phyloP scores from a whole-genome alignment of 2,329 filamentous ascomycete species.

The Paraphoma sp. region DNA sequence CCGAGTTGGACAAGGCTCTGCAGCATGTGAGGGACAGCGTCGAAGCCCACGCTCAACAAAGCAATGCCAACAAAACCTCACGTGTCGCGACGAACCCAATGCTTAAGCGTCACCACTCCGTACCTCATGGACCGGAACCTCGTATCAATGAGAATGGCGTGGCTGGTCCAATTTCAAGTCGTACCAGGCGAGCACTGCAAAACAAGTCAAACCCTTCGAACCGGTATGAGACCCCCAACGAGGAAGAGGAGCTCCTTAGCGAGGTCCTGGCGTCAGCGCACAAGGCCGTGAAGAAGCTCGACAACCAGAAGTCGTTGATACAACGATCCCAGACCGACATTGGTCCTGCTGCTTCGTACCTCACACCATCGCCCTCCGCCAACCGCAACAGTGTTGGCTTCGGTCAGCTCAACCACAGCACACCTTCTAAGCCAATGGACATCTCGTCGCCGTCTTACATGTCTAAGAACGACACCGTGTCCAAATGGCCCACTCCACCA shows the following conservation, averaged over 20 bases:
- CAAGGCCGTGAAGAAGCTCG: constrained; percentile 75
- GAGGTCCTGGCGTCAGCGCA: constrained; percentile 83
- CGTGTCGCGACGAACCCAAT: constrained; percentile 54
- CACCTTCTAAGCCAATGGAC: constrained; percentile 74
- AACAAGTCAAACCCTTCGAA: constrained; percentile 75
- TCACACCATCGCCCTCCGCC: constrained; percentile 80
- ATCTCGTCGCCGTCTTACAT: constrained; percentile 54
- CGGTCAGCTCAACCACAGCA: constrained; percentile 65
- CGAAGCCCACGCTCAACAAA: constrained; percentile 52
- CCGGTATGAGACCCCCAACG: constrained; percentile 92
- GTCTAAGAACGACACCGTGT: constrained; percentile 56
- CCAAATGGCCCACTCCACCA: constrained; percentile 93
- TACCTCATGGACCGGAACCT: constrained; percentile 51
- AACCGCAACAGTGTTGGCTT: constrained; percentile 81
- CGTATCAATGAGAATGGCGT: constrained; percentile 66
- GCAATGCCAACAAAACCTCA: constrained; percentile 35
- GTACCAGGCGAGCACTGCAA: constrained; percentile 78
- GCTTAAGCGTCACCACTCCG: constrained; percentile 58
- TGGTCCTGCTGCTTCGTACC: constrained; percentile 65
- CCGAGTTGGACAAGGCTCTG: constrained; percentile 67
- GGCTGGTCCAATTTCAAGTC: constrained; percentile 71
- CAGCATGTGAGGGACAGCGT: constrained; percentile 67
- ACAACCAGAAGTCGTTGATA: constrained; percentile 54
- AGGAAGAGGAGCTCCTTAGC: constrained; percentile 94
- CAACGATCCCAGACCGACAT: constrained; percentile 67